Base-by-base conservation (phyloP, 2,329 filamentous ascomycete genomes). In the Capronia epimyces region DNA sequence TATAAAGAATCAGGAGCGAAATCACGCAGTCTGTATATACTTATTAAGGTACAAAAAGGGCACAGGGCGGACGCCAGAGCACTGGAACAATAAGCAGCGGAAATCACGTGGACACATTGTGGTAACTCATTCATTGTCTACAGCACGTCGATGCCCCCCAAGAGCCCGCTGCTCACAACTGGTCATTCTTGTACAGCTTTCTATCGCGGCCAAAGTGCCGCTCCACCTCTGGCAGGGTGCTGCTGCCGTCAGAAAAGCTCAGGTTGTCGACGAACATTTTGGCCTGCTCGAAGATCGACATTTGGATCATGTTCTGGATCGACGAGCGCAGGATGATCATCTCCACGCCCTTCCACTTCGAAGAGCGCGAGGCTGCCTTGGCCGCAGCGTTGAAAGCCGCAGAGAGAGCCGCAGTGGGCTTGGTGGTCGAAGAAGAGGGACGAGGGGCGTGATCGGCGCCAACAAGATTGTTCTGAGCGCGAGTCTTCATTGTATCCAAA, bases 401-500 rank as follows among this genome's bases (percentile, higher is more conserved):
- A 15, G 34, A 53, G 25, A 37, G 40, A 21, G 42, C 43, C 7
- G 41, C 34, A 20, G 40, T 50, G 25, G 20, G 13, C 18, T 24
- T 46, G 31, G 31, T 20, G 16, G 49, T n/a, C n/a, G n/a, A 24
- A 24, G 49, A 43, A 9, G 49, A 8, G 4, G 42, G 25, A 22
- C 44, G 16, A 10, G 37, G 24, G 16, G 46, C 24, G 18, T 12
- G 21, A 29, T 29, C 36, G 18, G 43, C 27, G 10, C 70, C 70
- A 10, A 75, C 65, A 7, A 75, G 63, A 34, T 72, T 67, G 46
- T 71, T 74, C 58, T 75, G 72, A 1, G 70, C 69, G 13, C 71
- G 72, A n/a, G 72, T 75, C 59, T 75, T 75, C 51, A 69, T 68
- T 2, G 72, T 74, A 52, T 75, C 72, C 9, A 75, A 66, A 0